Base-by-base conservation (phyloP, 345 rosid genomes). In the Abelmoschus esculentus region DNA sequence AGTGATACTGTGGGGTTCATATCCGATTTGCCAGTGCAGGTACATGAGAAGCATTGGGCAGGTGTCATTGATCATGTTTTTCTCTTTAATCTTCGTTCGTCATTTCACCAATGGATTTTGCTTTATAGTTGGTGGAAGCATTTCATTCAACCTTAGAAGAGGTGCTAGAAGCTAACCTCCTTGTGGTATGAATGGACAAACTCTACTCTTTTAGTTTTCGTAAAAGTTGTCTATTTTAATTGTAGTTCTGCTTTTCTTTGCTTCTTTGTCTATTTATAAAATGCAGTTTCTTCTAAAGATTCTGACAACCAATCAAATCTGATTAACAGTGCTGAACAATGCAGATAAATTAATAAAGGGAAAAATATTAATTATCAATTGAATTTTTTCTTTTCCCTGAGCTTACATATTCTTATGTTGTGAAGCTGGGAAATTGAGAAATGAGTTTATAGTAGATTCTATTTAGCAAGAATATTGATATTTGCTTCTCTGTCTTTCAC, bases 1-100 rank as follows among this genome's bases (percentile, higher is more conserved):
- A 86, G 93, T 76, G 96, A 93, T 78, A 93, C 96, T 9, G 99
- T 93, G 69, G 99, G 99, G 55, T 93, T 93, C 78, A 91, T 91
- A 80, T 93, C 97, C 9, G 97, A 91, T 80, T 74, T 93, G 77
- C 99, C 97, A 2, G 76, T 89, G 66, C 96, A 89, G 98, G 98
- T 91, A 87, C 72, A 12, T 31, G 57, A 56, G 26, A 64, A 69
- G 60, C 53, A 18, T 38, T 53, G 60, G 18, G 47, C 6, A 14
- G 70, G 31, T 42, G 52, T 58, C 54, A n/a, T 8, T 57, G 6
- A 40, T 40, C 14, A 3, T 67, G n/a, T 72, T 64, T 52, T 12
- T 11, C 26, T 34, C 49, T 60, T 73, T 31, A 18, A 60, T 31
- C 64, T 32, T 42, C 22, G 42, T 60, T 47, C 17, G 56, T 62